Evolutionary conservation across 129 eudicot species (phyloP).

Genomic region (Flaveria brownii): DNA sequence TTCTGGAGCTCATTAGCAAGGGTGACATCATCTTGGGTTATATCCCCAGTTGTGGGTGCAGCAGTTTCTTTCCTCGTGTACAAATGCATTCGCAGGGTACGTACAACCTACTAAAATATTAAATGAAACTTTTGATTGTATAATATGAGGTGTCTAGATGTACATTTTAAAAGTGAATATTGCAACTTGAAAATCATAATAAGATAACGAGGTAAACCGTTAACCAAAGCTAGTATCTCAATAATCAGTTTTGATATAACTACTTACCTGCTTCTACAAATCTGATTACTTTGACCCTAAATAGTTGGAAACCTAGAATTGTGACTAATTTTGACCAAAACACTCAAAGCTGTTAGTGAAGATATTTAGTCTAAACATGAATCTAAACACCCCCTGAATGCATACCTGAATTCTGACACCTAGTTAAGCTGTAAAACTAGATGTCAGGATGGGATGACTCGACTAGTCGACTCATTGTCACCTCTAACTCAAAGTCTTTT

Average conservation of each 20-base stretch:
- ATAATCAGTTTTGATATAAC: not conserved
- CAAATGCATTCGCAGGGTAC: slow-evolving; percentile 97
- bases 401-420: too few relatives aligned
- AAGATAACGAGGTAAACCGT: not conserved
- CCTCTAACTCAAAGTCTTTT: not conserved
- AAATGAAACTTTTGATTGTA: not conserved
- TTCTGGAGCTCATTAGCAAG: slow-evolving; percentile 96
- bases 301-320: too few relatives aligned
- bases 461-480: not conserved
- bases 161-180: not conserved
- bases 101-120: slow-evolving; percentile 26
- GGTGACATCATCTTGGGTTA: slow-evolving; percentile 91
- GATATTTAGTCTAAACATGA: too few relatives aligned
- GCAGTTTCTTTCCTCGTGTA: slow-evolving; percentile 85
- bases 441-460: too few relatives aligned
- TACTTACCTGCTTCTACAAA: not conserved
- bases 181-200: not conserved
- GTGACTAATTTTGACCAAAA: too few relatives aligned
- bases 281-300: not conserved
- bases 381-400: too few relatives aligned
- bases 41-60: slow-evolving; percentile 88
- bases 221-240: not conserved
- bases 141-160: not conserved
- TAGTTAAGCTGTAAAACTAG: too few relatives aligned
- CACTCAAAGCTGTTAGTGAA: too few relatives aligned